Base-by-base conservation (phyloP, 2,329 filamentous ascomycete genomes). In the Nigrospora osmanthi region DNA sequence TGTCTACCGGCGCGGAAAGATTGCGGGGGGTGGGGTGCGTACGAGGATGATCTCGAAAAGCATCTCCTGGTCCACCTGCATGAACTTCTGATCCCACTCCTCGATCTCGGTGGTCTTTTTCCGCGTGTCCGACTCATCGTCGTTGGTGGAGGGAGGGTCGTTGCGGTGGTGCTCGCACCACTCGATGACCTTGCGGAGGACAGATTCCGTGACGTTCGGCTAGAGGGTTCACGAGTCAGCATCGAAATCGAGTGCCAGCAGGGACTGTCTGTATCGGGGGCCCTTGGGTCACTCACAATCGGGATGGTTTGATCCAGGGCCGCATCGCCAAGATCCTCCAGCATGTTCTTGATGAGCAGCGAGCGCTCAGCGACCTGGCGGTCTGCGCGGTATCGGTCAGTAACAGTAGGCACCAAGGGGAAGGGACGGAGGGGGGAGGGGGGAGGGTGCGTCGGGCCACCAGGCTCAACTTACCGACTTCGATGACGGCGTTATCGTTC, bases 11-110 rank as follows among this genome's bases (percentile, higher is more conserved):
- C 23, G 23, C 23, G 6, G 23, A 28, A n/a, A n/a, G 5, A 7
- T 28, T 28, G 23, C 19, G 9, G 9, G 23, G 23, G 23, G 23
- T 4, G 23, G 5, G 23, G 23, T 28, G 23, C 23, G 7, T 78
- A 93, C 89, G 23, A 98, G 78, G 57, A 98, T 98, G 61, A 98
- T 97, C 74, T 98, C 93, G 56, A 98, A 98, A 2, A 98, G 80
- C 93, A 98, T 97, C 71, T 98, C 93, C 64, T 98, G 93, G 65
- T 98, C 93, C 15, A 98, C 93, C 70, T 97, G 91, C 93, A 98
- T 97, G 69, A 97, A 98, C 72, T 98, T 98, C 69, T 97, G 91
- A 58, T 98, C 93, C 93, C 93, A 98, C 70, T 98, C 93, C 48
- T 97, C 93, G 54, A 98, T 98, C 58, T 98, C 93, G 39, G 93